A percentile compares a stretch with the other conserved stretches of the same genome.
Evolutionary conservation across 1,284 basidiomycete species (phyloP).

Genomic region (Irpex sp.): DNA sequence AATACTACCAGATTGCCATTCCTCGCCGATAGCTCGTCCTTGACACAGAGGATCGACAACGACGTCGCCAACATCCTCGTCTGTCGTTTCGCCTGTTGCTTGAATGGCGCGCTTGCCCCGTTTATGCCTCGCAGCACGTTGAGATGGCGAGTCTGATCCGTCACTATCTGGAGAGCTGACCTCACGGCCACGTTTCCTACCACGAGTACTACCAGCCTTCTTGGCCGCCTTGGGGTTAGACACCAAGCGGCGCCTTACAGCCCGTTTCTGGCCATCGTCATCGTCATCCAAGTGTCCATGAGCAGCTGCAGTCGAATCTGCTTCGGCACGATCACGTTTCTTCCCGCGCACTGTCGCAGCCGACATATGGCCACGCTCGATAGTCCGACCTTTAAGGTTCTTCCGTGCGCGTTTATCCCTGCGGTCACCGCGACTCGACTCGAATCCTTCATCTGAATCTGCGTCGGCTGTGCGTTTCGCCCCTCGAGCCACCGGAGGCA

Average conservation of each 20-base stretch:
- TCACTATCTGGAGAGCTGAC: slow-evolving; percentile 42
- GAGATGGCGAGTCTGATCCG: slow-evolving; percentile 31
- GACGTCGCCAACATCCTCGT: slow-evolving; percentile 40
- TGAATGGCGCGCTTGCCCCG: slow-evolving; percentile 27
- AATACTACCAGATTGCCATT: slow-evolving; percentile 68
- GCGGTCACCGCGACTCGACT: slow-evolving; percentile 10
- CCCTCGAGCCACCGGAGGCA: slow-evolving; percentile 33
- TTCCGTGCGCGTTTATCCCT: slow-evolving; percentile 42
- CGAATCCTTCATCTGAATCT: slow-evolving; percentile 36
- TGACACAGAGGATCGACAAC: slow-evolving; percentile 48
- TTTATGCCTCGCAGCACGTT: slow-evolving; percentile 30
- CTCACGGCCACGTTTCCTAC: slow-evolving; percentile 64
- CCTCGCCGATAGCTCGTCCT: slow-evolving; percentile 62
- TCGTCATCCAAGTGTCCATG: slow-evolving; percentile 36
- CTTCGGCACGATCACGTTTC: slow-evolving; percentile 73
- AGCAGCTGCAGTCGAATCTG: slow-evolving; percentile 65
- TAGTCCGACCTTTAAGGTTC: slow-evolving; percentile 27
- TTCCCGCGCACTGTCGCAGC: slow-evolving; percentile 41
- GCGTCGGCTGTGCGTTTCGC: slow-evolving; percentile 42
- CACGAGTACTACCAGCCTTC: slow-evolving; percentile 41
- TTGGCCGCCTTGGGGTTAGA: slow-evolving; percentile 35
- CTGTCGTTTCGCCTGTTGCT: slow-evolving; percentile 26
- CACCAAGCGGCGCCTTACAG: slow-evolving; percentile 36
- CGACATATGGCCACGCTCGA: slow-evolving; percentile 19
- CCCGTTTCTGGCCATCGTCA: slow-evolving; percentile 22